A percentile compares a stretch with the other conserved stretches of the same genome.
Conservation (phyloP, 768 basidiomycete species). For the Xerocomellus chrysenteron region DNA sequence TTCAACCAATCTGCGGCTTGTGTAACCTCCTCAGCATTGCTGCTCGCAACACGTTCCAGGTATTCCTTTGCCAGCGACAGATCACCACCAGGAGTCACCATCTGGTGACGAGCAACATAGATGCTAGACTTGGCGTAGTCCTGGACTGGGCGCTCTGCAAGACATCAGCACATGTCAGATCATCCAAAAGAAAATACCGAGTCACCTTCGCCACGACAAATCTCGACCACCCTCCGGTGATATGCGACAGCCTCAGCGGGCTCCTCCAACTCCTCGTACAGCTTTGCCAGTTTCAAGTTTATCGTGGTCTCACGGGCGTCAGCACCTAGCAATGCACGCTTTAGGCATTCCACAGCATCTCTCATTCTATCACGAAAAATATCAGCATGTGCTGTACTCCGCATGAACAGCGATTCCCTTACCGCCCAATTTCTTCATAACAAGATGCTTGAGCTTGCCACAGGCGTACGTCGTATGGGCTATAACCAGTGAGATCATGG, state of each 20-base stretch:
- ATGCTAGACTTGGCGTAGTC: conserved; percentile 86
- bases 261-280: conserved; percentile 69
- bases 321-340: conserved; percentile 82
- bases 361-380: conserved; percentile 50
- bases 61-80: conserved; percentile 69
- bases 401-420: conserved; percentile 18
- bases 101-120: conserved; percentile 79
- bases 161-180: conserved; percentile 13
- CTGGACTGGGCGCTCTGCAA: conserved; percentile 58
- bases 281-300: conserved; percentile 69
- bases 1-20: conserved; percentile 73
- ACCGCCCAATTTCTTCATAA: conserved; percentile 91
- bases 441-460: conserved; percentile 95
- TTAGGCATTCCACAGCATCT: conserved; percentile 90
- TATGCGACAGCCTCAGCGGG: conserved; percentile 68
- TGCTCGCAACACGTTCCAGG: conserved; percentile 68
- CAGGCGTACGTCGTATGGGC: conserved; percentile 93
- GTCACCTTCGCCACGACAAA: conserved; percentile 51
- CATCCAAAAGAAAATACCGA: conserved; percentile 6
- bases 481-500: conserved; percentile 29
- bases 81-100: conserved; percentile 61
- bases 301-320: conserved; percentile 75
- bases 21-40: conserved; percentile 80
- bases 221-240: conserved; percentile 77
- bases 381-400: conserved; percentile 1